phyloP scores from a whole-genome alignment of 148 eudicot species.

The Rhododendron griersonianum region DNA sequence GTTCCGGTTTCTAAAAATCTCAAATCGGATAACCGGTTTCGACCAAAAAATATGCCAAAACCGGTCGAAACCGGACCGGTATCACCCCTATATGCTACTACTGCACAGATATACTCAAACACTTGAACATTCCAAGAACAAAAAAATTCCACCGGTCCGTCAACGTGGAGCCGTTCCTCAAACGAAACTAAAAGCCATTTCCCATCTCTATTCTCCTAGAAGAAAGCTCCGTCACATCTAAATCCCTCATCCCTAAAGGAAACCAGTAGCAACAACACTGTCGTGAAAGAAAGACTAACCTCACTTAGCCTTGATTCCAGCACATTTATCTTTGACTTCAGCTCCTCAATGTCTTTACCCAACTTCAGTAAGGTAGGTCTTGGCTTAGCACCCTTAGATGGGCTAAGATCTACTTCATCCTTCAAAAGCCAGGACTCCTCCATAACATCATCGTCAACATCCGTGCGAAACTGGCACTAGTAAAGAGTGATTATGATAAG shows the following conservation, averaged over 20 bases:
- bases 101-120: no score
- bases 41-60: no score
- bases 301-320: slow-evolving; percentile 43
- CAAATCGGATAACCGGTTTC: no score
- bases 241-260: background rate
- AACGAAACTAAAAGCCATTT: background rate
- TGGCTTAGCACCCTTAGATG: slow-evolving; percentile 18
- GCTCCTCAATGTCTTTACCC: slow-evolving; percentile 33
- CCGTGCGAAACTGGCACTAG: slow-evolving; percentile 18
- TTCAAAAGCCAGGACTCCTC: slow-evolving; percentile 23
- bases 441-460: slow-evolving; percentile 22
- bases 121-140: background rate
- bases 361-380: slow-evolving; percentile 13
- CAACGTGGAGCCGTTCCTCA: background rate
- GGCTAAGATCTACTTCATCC: slow-evolving; percentile 17
- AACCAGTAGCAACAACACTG: background rate
- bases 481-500: slow-evolving; percentile 3
- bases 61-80: no score
- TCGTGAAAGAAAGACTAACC: slow-evolving; percentile 28
- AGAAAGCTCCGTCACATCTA: no score
- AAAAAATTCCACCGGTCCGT: background rate
- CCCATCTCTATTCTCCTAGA: background rate
- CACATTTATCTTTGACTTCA: slow-evolving; percentile 41
- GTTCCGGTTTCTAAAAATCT: no score
- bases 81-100: no score